Base-by-base conservation (phyloP, 768 basidiomycete genomes). In the Lyophyllum shimeji region DNA sequence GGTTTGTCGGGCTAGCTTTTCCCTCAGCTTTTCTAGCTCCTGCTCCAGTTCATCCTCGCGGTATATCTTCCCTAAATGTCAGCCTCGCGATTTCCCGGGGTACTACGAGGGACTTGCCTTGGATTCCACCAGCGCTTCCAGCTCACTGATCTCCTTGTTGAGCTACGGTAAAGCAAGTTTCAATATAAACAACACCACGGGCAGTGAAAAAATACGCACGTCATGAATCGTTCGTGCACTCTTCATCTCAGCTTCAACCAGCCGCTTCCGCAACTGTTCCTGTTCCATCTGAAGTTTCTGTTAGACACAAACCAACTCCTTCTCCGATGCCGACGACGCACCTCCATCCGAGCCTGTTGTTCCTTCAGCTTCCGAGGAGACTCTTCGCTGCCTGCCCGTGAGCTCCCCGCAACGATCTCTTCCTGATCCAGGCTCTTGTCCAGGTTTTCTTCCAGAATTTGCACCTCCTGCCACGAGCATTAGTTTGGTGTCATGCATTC, bases 41-140 rank as follows among this genome's bases (percentile, higher is more conserved):
- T 86, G 84, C 64, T 95, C 93, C 25, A 96, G 82, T 60, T 94
- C 93, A 65, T 94, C 93, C 84, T 94, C 93, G 40, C 87, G 86
- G 67, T 94, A 93, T 60, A 95, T 94, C 90, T 93, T 58, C 12
- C 29, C 7, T 50, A 48, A 25, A 11, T 5, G 42, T 55, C 21
- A 27, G 25, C 18, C 42, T 21, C 17, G 24, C n/a, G 13, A 33
- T 13, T 4, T 5, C 21, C 13, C 15, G 53, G 20, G 17, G 50
- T 20, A 45, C 17, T 25, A 39, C 18, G 15, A 6, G 49, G 4
- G 7, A 12, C 71, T 53, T 57, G 92, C 93, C 84, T 97, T 98
- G 52, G 91, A 82, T 68, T 99, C 96, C n/a, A 98, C 86, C 40
- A 99, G 77, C 37, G 87, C 82, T 70, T 98, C 96, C 18, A 98